A percentile compares a stretch with the other conserved stretches of the same genome.
Evolutionary conservation across 139 green algal genomes (phyloP).

Genomic region (Limnomonas spitsbergensis): DNA sequence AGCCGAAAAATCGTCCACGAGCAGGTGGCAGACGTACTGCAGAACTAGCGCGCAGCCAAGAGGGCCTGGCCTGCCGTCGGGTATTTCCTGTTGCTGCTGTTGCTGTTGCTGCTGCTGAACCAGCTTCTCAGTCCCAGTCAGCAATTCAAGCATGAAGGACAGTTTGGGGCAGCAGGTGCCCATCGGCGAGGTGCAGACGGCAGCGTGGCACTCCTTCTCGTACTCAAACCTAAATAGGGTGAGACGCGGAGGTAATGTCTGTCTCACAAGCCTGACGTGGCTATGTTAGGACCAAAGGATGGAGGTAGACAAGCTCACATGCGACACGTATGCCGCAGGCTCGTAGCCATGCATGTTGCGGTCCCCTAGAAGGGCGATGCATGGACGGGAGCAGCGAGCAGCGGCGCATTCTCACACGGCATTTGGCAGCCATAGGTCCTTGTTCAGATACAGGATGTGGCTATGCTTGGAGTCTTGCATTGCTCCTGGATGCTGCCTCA

Average conservation of each 20-base stretch:
- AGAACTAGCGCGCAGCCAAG: background rate
- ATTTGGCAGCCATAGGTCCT: background rate
- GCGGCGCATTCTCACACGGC: no score
- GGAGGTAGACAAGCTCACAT: no score
- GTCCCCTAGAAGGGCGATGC: no score
- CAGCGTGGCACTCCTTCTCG: background rate
- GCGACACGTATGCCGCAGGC: no score
- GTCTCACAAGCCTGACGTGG: no score
- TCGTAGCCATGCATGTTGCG: no score
- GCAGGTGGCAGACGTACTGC: background rate
- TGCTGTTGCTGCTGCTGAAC: background rate
- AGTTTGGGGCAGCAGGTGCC: conserved; percentile 1
- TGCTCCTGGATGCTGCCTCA: background rate
- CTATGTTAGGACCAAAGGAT: no score
- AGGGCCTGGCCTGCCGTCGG: background rate
- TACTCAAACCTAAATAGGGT: background rate
- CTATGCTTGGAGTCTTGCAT: background rate
- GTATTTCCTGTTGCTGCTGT: background rate
- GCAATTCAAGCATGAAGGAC: background rate
- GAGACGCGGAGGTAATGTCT: no score
- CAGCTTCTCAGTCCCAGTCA: background rate
- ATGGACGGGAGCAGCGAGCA: no score
- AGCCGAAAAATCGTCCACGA: background rate
- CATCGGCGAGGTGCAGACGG: background rate
- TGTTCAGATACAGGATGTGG: background rate